Conservation (phyloP, 192 early-diverging fungal genomes). For the Entomortierella parvispora region DNA sequence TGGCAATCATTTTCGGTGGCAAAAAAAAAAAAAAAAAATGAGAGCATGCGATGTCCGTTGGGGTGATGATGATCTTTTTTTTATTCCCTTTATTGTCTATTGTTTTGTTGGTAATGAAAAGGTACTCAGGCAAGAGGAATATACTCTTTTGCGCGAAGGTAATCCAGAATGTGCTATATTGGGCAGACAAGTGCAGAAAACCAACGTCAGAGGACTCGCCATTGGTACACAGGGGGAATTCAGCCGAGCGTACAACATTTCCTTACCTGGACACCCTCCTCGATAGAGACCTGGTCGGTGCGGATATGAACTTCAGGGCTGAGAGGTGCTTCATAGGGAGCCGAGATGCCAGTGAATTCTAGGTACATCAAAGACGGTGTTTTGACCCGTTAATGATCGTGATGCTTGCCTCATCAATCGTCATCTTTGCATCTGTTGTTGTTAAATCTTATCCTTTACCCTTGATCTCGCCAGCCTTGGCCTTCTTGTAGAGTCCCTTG, state of each 20-base stretch:
- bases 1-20: too few relatives aligned
- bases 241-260: background rate
- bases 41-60: too few relatives aligned
- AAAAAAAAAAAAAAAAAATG: too few relatives aligned
- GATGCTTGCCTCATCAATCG: too few relatives aligned
- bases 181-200: background rate
- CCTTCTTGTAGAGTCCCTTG: constrained; percentile 97
- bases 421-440: too few relatives aligned
- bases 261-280: constrained; percentile 70
- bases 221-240: background rate
- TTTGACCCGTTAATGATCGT: too few relatives aligned
- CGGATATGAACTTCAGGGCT: constrained; percentile 87
- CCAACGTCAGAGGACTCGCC: background rate
- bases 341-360: constrained; percentile 95
- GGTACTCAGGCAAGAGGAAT: constrained; percentile 22
- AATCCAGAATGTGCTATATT: constrained; percentile 41
- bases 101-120: too few relatives aligned
- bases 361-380: background rate
- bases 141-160: constrained; percentile 39
- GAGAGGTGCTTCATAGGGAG: constrained; percentile 89
- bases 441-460: constrained; percentile 45
- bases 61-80: too few relatives aligned
- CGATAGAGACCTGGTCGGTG: constrained; percentile 78
- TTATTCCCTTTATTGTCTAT: too few relatives aligned
- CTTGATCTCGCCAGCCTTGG: constrained; percentile 92